These are phyloP conservation scores for Candida smagusa DNA, from an alignment of 1,139 yeast species.

Conservation along the genomic window DNA sequence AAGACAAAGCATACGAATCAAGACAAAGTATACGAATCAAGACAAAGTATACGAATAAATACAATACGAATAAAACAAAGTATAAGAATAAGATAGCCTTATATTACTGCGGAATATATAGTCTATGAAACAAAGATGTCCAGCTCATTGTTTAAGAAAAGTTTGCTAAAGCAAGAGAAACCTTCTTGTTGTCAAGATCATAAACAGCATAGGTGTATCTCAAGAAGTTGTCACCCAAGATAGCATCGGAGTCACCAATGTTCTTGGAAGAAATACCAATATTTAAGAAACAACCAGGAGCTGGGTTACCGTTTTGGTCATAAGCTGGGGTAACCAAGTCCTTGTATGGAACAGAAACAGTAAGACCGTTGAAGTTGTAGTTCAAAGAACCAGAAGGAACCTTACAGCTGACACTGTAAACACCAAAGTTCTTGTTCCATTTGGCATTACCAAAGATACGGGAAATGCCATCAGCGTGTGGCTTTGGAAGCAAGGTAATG, in stretches of 20 bases:
- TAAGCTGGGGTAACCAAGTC: conserved; percentile 3
- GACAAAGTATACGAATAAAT: too few species aligned
- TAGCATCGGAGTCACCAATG: neutral
- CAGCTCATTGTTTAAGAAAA: too few species aligned
- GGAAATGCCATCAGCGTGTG: conserved; percentile 37
- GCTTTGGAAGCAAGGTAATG: conserved; percentile 48
- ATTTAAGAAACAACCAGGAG: neutral
- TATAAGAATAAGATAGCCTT: too few species aligned
- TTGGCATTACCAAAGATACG: neutral
- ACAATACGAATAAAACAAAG: too few species aligned
- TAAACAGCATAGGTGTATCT: conserved; percentile 27
- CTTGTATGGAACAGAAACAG: conserved; percentile 1
- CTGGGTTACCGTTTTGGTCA: neutral
- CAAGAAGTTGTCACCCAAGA: conserved; percentile 30
- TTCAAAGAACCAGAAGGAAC: neutral
- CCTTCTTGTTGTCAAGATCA: conserved; percentile 23
- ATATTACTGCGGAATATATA: too few species aligned
- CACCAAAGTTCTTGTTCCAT: neutral
- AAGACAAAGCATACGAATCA: too few species aligned
- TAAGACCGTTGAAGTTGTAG: neutral
- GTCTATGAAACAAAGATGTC: too few species aligned
- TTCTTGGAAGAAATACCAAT: neutral
- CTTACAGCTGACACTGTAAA: conserved; percentile 3
- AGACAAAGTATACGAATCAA: too few species aligned
- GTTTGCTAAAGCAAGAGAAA: conserved; percentile 25